Conservation (phyloP, 2,329 filamentous ascomycete species). For the Aureobasidium vineae region DNA sequence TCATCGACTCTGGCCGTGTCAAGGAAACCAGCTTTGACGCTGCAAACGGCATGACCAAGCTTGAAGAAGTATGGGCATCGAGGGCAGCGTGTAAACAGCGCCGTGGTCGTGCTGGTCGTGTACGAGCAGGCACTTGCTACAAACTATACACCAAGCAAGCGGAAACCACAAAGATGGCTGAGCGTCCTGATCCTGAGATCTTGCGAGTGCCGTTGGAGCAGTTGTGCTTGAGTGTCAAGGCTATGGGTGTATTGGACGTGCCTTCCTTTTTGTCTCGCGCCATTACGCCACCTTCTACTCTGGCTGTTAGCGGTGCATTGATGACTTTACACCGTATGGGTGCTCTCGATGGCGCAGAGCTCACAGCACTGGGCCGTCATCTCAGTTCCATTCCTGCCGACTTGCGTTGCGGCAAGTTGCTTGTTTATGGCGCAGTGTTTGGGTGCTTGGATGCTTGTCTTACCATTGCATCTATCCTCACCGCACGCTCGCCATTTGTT, state of each 20-base stretch:
- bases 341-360: slow-evolving; percentile 77
- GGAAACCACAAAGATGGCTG: slow-evolving; percentile 76
- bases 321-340: slow-evolving; percentile 79
- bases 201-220: slow-evolving; percentile 90
- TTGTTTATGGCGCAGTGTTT: slow-evolving; percentile 94
- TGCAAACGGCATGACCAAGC: slow-evolving; percentile 86
- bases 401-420: slow-evolving; percentile 85
- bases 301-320: slow-evolving; percentile 83
- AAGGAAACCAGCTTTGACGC: slow-evolving; percentile 96
- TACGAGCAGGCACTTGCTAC: slow-evolving; percentile 87
- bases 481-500: slow-evolving; percentile 80
- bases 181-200: slow-evolving; percentile 90
- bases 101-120: slow-evolving; percentile 87
- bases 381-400: slow-evolving; percentile 95
- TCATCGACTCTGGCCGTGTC: slow-evolving; percentile 91
- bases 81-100: slow-evolving; percentile 92
- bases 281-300: slow-evolving; percentile 80
- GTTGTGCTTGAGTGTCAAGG: slow-evolving; percentile 87
- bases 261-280: slow-evolving; percentile 77
- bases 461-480: slow-evolving; percentile 89
- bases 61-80: slow-evolving; percentile 95
- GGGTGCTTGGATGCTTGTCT: slow-evolving; percentile 86
- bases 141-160: slow-evolving; percentile 89
- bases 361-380: slow-evolving; percentile 89
- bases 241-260: slow-evolving; percentile 88